Evolutionary conservation across 495 filamentous ascomycete species (phyloP).

Genomic region (Elasticomyces elasticus): DNA sequence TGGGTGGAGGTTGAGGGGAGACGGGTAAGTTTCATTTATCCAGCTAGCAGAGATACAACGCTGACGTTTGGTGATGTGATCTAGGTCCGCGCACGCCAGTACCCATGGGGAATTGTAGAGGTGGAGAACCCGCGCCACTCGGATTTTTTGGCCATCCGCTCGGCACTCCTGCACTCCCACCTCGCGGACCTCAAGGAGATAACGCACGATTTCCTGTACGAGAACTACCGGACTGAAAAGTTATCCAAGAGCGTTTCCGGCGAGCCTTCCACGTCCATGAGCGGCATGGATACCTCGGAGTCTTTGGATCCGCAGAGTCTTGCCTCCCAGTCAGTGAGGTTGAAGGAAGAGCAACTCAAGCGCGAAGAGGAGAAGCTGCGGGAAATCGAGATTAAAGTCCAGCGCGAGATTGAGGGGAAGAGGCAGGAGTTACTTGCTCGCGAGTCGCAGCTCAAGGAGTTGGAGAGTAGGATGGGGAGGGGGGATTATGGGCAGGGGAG

Average conservation of each 20-base stretch:
- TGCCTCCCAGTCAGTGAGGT: conserved; percentile 87
- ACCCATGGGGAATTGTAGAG: conserved; percentile 98
- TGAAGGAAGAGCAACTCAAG: conserved; percentile 98
- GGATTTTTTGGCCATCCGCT: conserved; percentile 94
- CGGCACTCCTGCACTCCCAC: conserved; percentile 92
- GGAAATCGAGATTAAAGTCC: conserved; percentile 98
- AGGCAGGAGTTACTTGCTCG: conserved; percentile 94
- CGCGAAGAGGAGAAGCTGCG: conserved; percentile 99
- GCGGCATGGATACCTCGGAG: conserved; percentile 45
- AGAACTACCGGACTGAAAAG: conserved; percentile 99
- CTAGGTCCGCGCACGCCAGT: conserved; percentile 62
- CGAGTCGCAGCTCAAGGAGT: conserved; percentile 96
- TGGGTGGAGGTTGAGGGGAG: conserved; percentile 77
- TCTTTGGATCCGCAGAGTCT: conserved; percentile 97
- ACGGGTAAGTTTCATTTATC: no score
- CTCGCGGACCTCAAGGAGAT: conserved; percentile 98
- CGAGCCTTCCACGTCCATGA: neutral
- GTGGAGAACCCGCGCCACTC: conserved; percentile 98
- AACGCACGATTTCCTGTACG: conserved; percentile 98
- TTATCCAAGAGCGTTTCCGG: conserved; percentile 74
- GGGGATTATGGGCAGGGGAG: conserved; percentile 40
- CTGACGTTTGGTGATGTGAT: conserved; percentile 66
- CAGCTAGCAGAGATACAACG: conserved; percentile 28
- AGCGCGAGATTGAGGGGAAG: conserved; percentile 99
- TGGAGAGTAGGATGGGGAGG: conserved; percentile 69